Evolutionary conservation across 2,329 filamentous ascomycete genomes (phyloP), one percentile per base, ranked within the genome.

Genomic region (Microdochium paspali): DNA sequence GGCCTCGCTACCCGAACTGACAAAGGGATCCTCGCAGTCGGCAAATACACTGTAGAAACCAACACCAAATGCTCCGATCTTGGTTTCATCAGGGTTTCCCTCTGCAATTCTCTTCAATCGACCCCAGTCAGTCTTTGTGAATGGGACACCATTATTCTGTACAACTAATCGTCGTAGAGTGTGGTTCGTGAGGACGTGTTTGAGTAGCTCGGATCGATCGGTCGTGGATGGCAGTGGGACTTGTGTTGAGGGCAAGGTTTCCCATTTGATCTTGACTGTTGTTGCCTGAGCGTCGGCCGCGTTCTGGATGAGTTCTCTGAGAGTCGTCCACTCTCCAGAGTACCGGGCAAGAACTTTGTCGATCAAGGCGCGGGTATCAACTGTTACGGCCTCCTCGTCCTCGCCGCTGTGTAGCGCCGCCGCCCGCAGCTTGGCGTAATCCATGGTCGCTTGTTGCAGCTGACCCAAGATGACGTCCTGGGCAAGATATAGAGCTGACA

Each of bases 11-110:
- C 93, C 93, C 1, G 91, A 97, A 55, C 89, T 93, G 54, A 98
- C 87, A 61, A 98, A 97, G 0, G 93, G 93, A 57, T 96, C 90
- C 66, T 98, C 94, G 63, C 91, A 98, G 63, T 98, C 93, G 51
- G 93, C 88, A 64, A 98, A 98, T 32, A 97, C 91, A 63, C 88
- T 95, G 74, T 98, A 98, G 70, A 98, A 98, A 2, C 93, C 93
- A 26, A 98, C 93, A 55, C 93, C 93, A 63, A 98, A 98, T 3
- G 93, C 94, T 47, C 93, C 93, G 58, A 98, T 98, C 72, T 98
- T 98, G 44, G 90, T 97, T 69, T 98, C 93, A 64, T 98, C 93
- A 0, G 93, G 93, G 61, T 98, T 98, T 44, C 93, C 94, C 65
- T 98, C 93, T n/a, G 93, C 94, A 53, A 98, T 98, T 51, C 91